A percentile compares a stretch with the other conserved stretches of the same genome.
Conservation (phyloP, 192 early-diverging fungal genomes). For the Paraglomus occultum region DNA sequence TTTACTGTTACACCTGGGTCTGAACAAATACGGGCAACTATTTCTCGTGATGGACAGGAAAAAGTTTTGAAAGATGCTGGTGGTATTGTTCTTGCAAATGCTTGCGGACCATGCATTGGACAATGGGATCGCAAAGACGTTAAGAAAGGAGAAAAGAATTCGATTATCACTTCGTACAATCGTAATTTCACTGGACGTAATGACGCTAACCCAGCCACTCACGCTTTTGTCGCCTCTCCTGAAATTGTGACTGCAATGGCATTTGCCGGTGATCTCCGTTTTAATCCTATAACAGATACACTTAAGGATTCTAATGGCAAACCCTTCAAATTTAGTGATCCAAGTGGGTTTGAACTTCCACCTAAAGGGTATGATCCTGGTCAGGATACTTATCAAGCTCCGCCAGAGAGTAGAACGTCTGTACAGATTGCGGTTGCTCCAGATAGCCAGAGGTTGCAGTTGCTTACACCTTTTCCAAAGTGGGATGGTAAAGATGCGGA, state of each 20-base stretch:
- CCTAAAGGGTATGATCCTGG: slow-evolving; percentile 93
- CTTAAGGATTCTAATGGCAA: slow-evolving; percentile 85
- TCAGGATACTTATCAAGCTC: slow-evolving; percentile 92
- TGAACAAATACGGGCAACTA: slow-evolving; percentile 96
- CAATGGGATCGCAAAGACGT: slow-evolving; percentile 98
- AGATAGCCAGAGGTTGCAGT: slow-evolving; percentile 88
- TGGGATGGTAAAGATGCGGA: slow-evolving; percentile 90
- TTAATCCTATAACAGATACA: slow-evolving; percentile 93
- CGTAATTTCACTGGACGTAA: slow-evolving; percentile 99
- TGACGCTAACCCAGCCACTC: slow-evolving; percentile 96
- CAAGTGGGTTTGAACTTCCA: slow-evolving; percentile 87
- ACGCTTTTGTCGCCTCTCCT: slow-evolving; percentile 94
- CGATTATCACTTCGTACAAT: slow-evolving; percentile 99
- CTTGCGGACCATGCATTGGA: slow-evolving; percentile 98
- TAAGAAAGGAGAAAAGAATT: slow-evolving; percentile 95
- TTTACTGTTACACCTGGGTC: slow-evolving; percentile 96
- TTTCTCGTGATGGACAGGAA: slow-evolving; percentile 87
- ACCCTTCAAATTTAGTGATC: slow-evolving; percentile 89
- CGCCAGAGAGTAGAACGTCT: slow-evolving; percentile 75
- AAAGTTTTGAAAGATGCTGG: slow-evolving; percentile 73
- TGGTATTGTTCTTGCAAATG: slow-evolving; percentile 92
- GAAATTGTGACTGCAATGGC: slow-evolving; percentile 96
- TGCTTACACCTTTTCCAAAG: slow-evolving; percentile 68
- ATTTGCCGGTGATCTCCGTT: slow-evolving; percentile 88
- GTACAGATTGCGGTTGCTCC: slow-evolving; percentile 79